Percentiles rank a stretch among this genome's conserved stretches.
Conservation (phyloP, 257 asterid species). For the Solanum virginianum region DNA sequence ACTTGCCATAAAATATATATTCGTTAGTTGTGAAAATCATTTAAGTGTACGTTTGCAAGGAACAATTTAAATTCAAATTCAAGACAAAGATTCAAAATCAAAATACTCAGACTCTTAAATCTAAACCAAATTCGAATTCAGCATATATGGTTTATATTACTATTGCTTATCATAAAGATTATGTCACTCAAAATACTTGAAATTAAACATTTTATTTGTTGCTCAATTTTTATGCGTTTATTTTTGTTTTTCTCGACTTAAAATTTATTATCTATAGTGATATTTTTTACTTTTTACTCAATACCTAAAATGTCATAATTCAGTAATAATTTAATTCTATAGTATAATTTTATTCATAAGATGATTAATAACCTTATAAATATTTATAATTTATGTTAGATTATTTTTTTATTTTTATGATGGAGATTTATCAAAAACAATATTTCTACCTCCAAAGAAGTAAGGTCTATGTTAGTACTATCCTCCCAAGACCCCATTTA, state of each 20-base stretch:
- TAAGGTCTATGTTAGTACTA: not conserved
- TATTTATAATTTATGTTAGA: not conserved
- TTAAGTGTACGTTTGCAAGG: not conserved
- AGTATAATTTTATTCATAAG: not conserved
- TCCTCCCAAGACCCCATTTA: not conserved
- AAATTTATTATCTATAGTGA: not conserved
- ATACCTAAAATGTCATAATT: not conserved
- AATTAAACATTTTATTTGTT: not conserved
- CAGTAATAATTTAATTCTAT: not conserved
- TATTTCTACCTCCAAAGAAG: fast-evolving
- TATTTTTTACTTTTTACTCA: not conserved
- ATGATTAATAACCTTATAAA: not conserved
- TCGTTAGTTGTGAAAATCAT: not conserved
- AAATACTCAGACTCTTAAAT: not conserved
- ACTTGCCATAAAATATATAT: not conserved
- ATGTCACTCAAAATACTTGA: not conserved
- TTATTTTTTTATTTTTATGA: not conserved
- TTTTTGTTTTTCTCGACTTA: not conserved
- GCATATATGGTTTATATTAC: not conserved
- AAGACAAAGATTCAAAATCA: not conserved
- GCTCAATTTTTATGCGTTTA: not conserved
- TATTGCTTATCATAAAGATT: not conserved
- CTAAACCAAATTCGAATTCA: not conserved
- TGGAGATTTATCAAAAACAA: fast-evolving
- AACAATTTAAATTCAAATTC: not conserved